Conservation (phyloP, 441 rosid species). For the Iberis amara region DNA sequence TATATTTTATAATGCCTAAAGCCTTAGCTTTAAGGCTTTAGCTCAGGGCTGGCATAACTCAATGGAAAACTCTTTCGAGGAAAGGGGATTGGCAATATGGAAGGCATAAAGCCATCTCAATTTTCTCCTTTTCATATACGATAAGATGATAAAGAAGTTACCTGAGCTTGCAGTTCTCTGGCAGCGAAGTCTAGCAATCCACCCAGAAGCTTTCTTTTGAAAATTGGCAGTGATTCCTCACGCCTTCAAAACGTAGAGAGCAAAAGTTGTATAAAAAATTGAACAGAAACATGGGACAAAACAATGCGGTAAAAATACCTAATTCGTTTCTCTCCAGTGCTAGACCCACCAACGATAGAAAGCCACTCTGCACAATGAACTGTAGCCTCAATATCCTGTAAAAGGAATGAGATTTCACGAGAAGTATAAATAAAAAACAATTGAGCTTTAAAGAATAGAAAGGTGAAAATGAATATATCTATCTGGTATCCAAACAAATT, state of each 20-base stretch:
- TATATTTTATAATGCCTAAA: no score
- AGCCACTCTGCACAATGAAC: conserved; percentile 99
- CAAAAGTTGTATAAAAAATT: not conserved
- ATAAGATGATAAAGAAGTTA: conserved; percentile 24
- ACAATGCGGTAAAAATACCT: conserved; percentile 41
- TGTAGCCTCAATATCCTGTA: conserved; percentile 96
- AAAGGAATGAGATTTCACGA: conserved; percentile 28
- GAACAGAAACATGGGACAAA: conserved; percentile 1
- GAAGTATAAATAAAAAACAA: conserved; percentile 17
- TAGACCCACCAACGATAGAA: conserved; percentile 91
- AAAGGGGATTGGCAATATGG: not conserved
- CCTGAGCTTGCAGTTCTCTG: conserved; percentile 93
- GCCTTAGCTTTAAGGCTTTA: no score
- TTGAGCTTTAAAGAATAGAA: conserved; percentile 2
- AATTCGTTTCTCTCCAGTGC: conserved; percentile 84
- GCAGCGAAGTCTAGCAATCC: conserved; percentile 90
- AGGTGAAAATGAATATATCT: conserved; percentile 8
- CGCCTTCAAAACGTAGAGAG: conserved; percentile 50
- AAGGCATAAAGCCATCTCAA: conserved; percentile 10
- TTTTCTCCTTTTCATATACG: not conserved
- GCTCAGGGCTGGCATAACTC: not conserved
- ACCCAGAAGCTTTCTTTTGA: conserved; percentile 91
- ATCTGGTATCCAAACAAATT: not conserved
- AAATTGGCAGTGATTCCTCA: conserved; percentile 83
- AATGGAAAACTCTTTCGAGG: not conserved